Conservation (phyloP, 2,329 filamentous ascomycete species). For the Pseudocercospora pini-densiflorae region DNA sequence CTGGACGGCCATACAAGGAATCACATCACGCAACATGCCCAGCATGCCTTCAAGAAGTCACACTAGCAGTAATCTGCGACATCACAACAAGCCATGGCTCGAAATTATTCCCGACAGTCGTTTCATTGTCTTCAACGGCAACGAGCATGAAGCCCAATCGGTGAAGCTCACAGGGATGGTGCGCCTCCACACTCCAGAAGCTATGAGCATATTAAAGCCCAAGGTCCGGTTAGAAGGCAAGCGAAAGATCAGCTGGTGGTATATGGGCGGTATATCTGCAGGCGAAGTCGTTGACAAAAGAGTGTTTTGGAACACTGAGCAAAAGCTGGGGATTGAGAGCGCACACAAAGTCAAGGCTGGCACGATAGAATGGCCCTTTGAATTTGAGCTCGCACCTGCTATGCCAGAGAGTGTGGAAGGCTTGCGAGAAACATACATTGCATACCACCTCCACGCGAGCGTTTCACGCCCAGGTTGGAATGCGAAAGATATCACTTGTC, state of each 20-base stretch:
- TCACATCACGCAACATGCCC: constrained; percentile 34
- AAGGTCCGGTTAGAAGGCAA: constrained; percentile 53
- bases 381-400: constrained; percentile 51
- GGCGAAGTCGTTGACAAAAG: constrained; percentile 52
- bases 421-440: constrained; percentile 80
- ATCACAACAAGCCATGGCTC: constrained; percentile 37
- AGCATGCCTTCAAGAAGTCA: constrained; percentile 32
- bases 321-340: constrained; percentile 48
- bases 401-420: constrained; percentile 89
- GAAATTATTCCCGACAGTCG: constrained; percentile 54
- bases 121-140: constrained; percentile 56
- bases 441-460: constrained; percentile 89
- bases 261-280: constrained; percentile 42
- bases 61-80: constrained; percentile 18
- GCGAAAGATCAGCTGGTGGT: constrained; percentile 51
- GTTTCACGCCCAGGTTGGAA: constrained; percentile 81
- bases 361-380: constrained; percentile 55
- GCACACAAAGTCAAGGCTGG: constrained; percentile 57
- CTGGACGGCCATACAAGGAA: not conserved
- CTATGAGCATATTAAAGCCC: constrained; percentile 53
- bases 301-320: constrained; percentile 52
- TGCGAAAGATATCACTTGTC: constrained; percentile 80
- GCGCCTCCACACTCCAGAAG: constrained; percentile 52
- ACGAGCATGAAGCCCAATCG: constrained; percentile 50
- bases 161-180: constrained; percentile 53